Base-by-base conservation (phyloP, 2,329 filamentous ascomycete species). In the Sclerotinia subarctica region DNA sequence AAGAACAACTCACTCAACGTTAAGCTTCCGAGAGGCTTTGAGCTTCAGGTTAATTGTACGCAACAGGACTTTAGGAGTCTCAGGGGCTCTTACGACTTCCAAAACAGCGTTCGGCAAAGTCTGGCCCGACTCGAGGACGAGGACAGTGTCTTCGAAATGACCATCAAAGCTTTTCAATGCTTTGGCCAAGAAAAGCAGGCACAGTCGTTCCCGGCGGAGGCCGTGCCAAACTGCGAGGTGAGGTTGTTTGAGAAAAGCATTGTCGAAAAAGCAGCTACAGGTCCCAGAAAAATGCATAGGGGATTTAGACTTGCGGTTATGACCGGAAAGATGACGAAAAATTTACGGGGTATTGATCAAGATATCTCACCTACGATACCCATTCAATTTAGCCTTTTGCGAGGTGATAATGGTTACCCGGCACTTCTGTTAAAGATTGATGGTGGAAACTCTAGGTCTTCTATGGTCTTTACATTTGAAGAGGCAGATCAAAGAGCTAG, bases 41-140 rank as follows among this genome's bases (percentile, higher is more conserved):
- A 89, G 68, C 80, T 96, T 53, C 86, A 85, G 26, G 80, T 95
- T 24, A 87, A 90, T 71, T 88, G 93, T 76, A 84, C 83, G 19
- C 90, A 93, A 73, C 81, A 85, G n/a, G 92, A 96, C 76, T 96
- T 91, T 80, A 86, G 89, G 70, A 88, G 86, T 70, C 79, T 96
- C 15, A 94, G 90, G 87, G 90, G 88, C 73, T 92, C 96, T 78
- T 92, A 93, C 72, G 92, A 96, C 69, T 94, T 96, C 77, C 92
- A 90, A 35, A 86, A 85, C 72, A 92, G 91, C 74, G 87, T 94
- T 2, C 90, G 93, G 75, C 83, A 84, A 35, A 91, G 87, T 64
- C 82, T 96, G 53, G 87, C 87, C 47, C 87, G 88, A 8, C 85
- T 87, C 52, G 82, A 83, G 42, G 90, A 92, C 64, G 94, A 97